Percentiles rank a stretch among this genome's conserved stretches.
phyloP scores from a whole-genome alignment of 306 rosid species.

The Gillenia trifoliata region DNA sequence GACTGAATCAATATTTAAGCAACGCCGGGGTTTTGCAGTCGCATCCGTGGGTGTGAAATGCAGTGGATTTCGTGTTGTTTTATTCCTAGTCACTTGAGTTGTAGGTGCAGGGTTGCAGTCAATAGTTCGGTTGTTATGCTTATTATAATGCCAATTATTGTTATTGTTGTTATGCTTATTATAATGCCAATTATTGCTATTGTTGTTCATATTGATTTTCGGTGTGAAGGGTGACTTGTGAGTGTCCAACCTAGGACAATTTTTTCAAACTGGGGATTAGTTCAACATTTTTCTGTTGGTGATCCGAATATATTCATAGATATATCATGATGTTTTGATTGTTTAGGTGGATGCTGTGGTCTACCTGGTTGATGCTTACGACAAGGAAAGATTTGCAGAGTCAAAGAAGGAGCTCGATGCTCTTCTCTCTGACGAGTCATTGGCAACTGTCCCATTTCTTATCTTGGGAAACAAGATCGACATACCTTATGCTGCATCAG shows the following conservation, averaged over 20 bases:
- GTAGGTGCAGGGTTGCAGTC: neutral
- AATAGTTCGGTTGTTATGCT: neutral
- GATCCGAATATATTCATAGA: neutral
- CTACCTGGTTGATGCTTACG: slow-evolving; percentile 71
- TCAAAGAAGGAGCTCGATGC: slow-evolving; percentile 77
- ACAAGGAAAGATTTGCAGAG: slow-evolving; percentile 68
- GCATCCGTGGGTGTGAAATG: neutral
- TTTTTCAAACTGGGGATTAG: neutral
- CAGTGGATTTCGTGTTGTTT: neutral
- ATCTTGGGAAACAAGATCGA: slow-evolving; percentile 83
- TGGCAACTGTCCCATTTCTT: slow-evolving; percentile 65
- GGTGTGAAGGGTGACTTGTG: neutral
- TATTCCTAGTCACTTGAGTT: neutral
- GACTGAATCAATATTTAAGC: neutral
- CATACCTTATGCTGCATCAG: slow-evolving; percentile 73
- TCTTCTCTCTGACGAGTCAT: slow-evolving; percentile 62
- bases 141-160: neutral
- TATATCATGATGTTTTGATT: neutral
- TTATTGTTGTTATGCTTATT: neutral
- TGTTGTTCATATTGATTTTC: neutral
- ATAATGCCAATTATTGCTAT: neutral
- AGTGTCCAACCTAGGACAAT: neutral
- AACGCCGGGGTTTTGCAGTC: neutral
- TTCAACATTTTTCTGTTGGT: neutral
- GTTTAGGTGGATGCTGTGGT: slow-evolving; percentile 76